Conservation (phyloP, 345 rosid species). For the Corchorus capsularis region DNA sequence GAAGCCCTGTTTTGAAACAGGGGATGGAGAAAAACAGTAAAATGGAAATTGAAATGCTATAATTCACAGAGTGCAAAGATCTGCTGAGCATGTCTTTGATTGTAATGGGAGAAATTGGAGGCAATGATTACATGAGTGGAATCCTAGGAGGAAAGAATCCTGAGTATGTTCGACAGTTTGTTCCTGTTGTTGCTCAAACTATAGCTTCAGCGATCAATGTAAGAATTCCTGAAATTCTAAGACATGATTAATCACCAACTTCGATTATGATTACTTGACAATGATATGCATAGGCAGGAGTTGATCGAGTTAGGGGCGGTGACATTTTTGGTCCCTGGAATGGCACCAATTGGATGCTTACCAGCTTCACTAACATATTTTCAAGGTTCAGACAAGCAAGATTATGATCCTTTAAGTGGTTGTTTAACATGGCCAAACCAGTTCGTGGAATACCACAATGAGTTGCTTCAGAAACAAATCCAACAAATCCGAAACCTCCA, state of each 20-base stretch:
- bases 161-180: conserved; percentile 29
- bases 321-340: conserved; percentile 51
- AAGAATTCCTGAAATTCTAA: background rate
- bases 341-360: conserved; percentile 43
- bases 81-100: conserved; percentile 37
- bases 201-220: conserved; percentile 45
- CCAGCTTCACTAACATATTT: conserved; percentile 35
- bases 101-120: conserved; percentile 63
- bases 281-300: conserved; percentile 34
- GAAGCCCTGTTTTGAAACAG: background rate
- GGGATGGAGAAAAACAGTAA: too few species aligned
- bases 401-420: conserved; percentile 41
- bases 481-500: conserved; percentile 22
- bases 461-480: conserved; percentile 34
- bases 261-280: too few species aligned
- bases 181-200: conserved; percentile 34
- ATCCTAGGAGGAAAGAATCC: conserved; percentile 26
- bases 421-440: conserved; percentile 48
- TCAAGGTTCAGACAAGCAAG: conserved; percentile 15
- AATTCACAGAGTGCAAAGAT: conserved; percentile 35
- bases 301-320: conserved; percentile 45
- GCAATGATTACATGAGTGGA: conserved; percentile 47
- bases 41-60: background rate
- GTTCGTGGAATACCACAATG: conserved; percentile 40
- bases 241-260: background rate